These are phyloP conservation scores for Ormosia semicastrata DNA, from an alignment of 306 rosid species.

Conservation along the genomic window DNA sequence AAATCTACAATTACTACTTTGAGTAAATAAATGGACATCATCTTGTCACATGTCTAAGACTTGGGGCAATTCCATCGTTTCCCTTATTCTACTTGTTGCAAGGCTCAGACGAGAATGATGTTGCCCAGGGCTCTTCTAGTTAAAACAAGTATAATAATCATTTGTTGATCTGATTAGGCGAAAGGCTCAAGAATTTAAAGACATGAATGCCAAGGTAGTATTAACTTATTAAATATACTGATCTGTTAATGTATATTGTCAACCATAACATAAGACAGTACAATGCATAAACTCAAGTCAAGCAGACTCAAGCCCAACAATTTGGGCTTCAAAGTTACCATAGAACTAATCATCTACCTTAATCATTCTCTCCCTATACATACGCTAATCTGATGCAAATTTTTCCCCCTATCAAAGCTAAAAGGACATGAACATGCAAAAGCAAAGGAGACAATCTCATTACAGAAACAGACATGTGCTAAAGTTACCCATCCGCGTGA, in stretches of 20 bases:
- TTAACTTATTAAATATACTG: constrained; percentile 10
- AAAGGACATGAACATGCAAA: constrained; percentile 27
- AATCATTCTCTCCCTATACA: constrained; percentile 36
- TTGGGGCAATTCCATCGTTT: background rate
- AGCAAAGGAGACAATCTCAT: constrained; percentile 51
- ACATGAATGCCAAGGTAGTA: background rate
- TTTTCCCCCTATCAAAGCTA: constrained; percentile 24
- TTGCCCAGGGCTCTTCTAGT: background rate
- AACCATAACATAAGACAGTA: constrained; percentile 29
- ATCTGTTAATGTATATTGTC: constrained; percentile 22
- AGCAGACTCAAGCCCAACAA: constrained; percentile 3
- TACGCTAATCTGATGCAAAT: constrained; percentile 33
- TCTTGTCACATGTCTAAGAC: background rate
- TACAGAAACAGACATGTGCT: constrained; percentile 40
- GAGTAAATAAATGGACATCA: background rate
- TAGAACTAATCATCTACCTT: constrained; percentile 20
- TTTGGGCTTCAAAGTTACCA: constrained; percentile 17
- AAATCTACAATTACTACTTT: constrained; percentile 5
- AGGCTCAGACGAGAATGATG: too few species aligned
- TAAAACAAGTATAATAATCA: background rate
- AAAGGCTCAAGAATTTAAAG: background rate
- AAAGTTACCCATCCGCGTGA: constrained; percentile 54
- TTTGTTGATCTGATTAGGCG: background rate
- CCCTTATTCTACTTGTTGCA: constrained; percentile 4
- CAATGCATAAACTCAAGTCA: constrained; percentile 28